phyloP scores from a whole-genome alignment of 1,284 basidiomycete species.

The Apiotrichum gracile region DNA sequence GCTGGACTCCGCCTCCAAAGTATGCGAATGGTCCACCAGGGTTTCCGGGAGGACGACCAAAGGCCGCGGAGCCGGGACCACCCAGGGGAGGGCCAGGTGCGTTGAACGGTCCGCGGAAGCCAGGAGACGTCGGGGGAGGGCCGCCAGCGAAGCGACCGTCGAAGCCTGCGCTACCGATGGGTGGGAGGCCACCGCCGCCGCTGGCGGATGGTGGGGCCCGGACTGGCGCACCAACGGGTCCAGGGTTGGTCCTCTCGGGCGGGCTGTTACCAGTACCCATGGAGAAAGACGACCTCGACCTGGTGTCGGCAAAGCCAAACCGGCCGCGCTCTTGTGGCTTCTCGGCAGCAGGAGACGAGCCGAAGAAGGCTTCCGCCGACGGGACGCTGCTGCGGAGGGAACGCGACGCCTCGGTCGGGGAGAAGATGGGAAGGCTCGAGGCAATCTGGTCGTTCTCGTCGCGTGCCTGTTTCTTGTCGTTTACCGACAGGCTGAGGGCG shows the following conservation, averaged over 20 bases:
- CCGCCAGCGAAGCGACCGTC: constrained; percentile 9
- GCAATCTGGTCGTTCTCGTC: constrained; percentile 2
- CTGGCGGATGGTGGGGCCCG: neutral
- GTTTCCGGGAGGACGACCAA: constrained; percentile 13
- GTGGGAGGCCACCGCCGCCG: neutral
- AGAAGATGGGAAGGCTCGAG: constrained; percentile 14
- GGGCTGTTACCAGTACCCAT: neutral
- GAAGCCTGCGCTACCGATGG: neutral
- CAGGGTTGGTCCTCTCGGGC: constrained; percentile 10
- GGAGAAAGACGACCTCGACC: constrained; percentile 1
- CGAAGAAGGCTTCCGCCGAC: constrained; percentile 8
- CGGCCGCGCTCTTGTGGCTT: constrained; percentile 11
- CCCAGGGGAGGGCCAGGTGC: constrained; percentile 9
- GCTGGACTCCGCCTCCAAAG: constrained; percentile 16
- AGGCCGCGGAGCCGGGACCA: constrained; percentile 12
- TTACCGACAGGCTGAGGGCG: constrained; percentile 57
- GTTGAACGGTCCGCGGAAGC: constrained; percentile 12
- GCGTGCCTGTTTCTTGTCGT: constrained; percentile 41
- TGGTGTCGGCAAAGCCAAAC: constrained; percentile 1
- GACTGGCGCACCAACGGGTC: constrained; percentile 16
- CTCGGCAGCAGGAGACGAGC: constrained; percentile 11
- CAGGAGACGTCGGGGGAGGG: neutral
- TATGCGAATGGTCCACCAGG: constrained; percentile 15
- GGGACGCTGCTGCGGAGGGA: constrained; percentile 8
- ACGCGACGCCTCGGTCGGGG: constrained; percentile 3